Evolutionary conservation across 1,139 yeast species (phyloP).

Genomic region (Magnusiomyces tetraspermus): DNA sequence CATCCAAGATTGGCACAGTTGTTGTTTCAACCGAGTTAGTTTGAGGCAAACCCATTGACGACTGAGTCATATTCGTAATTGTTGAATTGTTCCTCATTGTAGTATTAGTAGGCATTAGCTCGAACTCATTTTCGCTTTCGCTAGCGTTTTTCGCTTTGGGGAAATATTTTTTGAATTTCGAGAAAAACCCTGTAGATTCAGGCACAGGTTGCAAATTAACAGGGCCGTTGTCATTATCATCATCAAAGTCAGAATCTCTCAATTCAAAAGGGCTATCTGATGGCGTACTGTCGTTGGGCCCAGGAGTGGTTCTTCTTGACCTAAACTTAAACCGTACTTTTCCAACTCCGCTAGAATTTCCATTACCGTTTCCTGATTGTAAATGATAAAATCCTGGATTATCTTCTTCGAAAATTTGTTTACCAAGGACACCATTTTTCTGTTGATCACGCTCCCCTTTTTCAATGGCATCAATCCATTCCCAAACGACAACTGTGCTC

Average conservation of each 20-base stretch:
- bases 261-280: too few relatives aligned
- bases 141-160: not conserved
- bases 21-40: too few relatives aligned
- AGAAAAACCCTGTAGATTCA: not conserved
- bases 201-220: not conserved
- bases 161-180: not conserved
- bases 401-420: slow-evolving; percentile 61
- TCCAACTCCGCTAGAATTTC: not conserved
- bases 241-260: too few relatives aligned
- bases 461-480: slow-evolving; percentile 72
- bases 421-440: slow-evolving; percentile 69
- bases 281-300: not conserved
- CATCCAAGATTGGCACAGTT: too few relatives aligned
- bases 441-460: slow-evolving; percentile 56
- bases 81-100: too few relatives aligned
- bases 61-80: too few relatives aligned
- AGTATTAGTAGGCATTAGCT: not conserved
- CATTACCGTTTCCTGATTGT: not conserved
- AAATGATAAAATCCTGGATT: slow-evolving; percentile 5
- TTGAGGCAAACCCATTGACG: too few relatives aligned
- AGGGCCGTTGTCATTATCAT: too few relatives aligned
- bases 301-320: not conserved
- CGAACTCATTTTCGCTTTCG: not conserved
- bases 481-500: slow-evolving; percentile 70
- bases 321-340: not conserved